Percentiles rank a stretch among this genome's conserved stretches.
phyloP scores from a whole-genome alignment of 2,329 filamentous ascomycete genomes.

The Herpomyces periplanetae region DNA sequence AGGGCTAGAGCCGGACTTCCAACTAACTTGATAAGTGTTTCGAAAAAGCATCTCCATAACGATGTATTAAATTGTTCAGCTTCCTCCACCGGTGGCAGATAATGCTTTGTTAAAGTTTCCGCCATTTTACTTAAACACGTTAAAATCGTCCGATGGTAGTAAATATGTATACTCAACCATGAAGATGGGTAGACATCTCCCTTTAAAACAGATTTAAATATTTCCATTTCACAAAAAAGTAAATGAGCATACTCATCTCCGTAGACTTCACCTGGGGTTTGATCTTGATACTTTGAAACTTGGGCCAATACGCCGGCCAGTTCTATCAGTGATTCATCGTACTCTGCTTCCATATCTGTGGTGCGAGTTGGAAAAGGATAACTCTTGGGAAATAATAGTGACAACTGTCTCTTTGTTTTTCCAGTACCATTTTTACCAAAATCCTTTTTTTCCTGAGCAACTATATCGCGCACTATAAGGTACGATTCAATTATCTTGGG shows the following conservation, averaged over 20 bases:
- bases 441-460: constrained; percentile 20
- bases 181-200: constrained; percentile 56
- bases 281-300: constrained; percentile 28
- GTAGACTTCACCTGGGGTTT: constrained; percentile 32
- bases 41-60: constrained; percentile 74
- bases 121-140: constrained; percentile 45
- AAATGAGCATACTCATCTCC: constrained; percentile 34
- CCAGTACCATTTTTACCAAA: too few species aligned
- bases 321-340: constrained; percentile 61
- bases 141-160: constrained; percentile 65
- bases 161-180: constrained; percentile 79
- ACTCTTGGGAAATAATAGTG: constrained; percentile 49
- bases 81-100: constrained; percentile 58
- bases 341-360: constrained; percentile 18
- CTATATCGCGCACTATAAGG: constrained; percentile 12
- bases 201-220: constrained; percentile 54
- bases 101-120: constrained; percentile 35
- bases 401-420: too few species aligned
- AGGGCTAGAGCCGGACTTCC: constrained; percentile 57
- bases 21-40: constrained; percentile 50
- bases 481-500: constrained; percentile 74
- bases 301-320: constrained; percentile 55
- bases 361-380: constrained; percentile 54
- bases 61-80: constrained; percentile 71
- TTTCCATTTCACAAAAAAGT: constrained; percentile 35